Percentiles rank a stretch among this genome's conserved stretches.
Evolutionary conservation across 2,329 filamentous ascomycete genomes (phyloP).

Genomic region (Camillea tinctor): DNA sequence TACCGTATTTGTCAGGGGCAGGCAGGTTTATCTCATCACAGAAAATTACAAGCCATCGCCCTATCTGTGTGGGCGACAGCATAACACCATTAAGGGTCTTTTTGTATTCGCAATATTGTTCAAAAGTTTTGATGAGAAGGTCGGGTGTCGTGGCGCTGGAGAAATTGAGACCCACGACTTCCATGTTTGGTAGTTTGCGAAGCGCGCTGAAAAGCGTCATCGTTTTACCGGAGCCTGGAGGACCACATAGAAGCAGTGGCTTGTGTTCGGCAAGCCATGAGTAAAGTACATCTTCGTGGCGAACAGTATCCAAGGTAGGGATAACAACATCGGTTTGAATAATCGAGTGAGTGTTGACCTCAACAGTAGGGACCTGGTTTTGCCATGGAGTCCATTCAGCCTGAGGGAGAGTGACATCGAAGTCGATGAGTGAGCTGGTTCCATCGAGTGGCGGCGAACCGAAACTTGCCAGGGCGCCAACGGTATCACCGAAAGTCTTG

Average conservation of each 20-base stretch:
- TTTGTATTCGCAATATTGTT: constrained; percentile 99
- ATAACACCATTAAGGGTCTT: constrained; percentile 97
- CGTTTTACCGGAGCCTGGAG: constrained; percentile 97
- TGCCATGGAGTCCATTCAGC: constrained; percentile 94
- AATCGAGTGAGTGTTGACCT: constrained; percentile 97
- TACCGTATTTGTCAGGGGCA: constrained; percentile 95
- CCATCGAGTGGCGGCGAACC: constrained; percentile 80
- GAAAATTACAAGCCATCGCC: constrained; percentile 96
- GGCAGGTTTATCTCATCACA: constrained; percentile 99
- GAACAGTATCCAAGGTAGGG: constrained; percentile 93
- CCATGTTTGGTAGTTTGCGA: constrained; percentile 96
- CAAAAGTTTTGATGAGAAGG: constrained; percentile 96
- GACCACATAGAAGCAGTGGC: constrained; percentile 91
- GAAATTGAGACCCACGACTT: constrained; percentile 98
- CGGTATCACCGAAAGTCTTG: constrained; percentile 82
- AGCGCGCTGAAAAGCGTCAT: constrained; percentile 99
- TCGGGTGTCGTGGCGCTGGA: constrained; percentile 98
- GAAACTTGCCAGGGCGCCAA: constrained; percentile 79
- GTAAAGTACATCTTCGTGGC: constrained; percentile 98
- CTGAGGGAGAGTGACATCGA: constrained; percentile 82
- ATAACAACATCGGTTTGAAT: constrained; percentile 99
- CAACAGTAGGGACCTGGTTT: constrained; percentile 87
- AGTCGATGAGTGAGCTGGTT: constrained; percentile 88
- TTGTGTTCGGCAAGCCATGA: constrained; percentile 99
- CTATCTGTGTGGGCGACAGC: constrained; percentile 93